Conservation (phyloP, 164 flowering plant species). For the Magnolia changhungtana region DNA sequence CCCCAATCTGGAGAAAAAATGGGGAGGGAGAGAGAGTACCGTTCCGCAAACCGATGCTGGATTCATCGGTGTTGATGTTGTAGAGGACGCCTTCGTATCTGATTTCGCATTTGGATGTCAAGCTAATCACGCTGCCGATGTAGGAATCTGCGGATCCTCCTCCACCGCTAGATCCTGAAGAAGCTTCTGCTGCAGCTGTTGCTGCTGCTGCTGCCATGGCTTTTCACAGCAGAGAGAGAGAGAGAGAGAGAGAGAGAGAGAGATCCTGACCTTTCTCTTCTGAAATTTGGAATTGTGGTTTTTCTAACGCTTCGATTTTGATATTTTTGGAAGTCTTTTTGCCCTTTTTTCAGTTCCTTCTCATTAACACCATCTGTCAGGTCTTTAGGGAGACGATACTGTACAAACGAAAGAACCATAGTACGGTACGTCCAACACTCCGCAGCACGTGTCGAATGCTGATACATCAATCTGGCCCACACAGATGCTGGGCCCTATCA, state of each 20-base stretch:
- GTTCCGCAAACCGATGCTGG: conserved; percentile 76
- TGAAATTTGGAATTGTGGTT: not conserved
- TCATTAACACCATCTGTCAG: not conserved
- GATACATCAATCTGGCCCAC: too few species aligned
- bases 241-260: not conserved
- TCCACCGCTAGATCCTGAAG: conserved; percentile 37
- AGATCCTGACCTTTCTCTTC: too few species aligned
- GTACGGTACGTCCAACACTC: too few species aligned
- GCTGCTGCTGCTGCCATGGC: conserved; percentile 39
- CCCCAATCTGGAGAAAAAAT: not conserved
- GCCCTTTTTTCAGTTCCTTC: not conserved
- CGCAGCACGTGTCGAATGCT: too few species aligned
- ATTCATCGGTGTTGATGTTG: conserved; percentile 86
- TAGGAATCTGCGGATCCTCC: conserved; percentile 70
- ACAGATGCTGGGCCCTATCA: too few species aligned
- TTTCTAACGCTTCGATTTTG: not conserved
- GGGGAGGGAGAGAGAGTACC: conserved; percentile 17
- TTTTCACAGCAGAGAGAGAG: not conserved
- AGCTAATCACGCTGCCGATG: conserved; percentile 90
- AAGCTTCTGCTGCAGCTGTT: conserved; percentile 17
- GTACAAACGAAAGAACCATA: too few species aligned
- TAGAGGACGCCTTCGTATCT: conserved; percentile 85
- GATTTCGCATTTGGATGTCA: conserved; percentile 86
- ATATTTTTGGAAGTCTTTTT: not conserved
- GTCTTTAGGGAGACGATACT: too few species aligned